Evolutionary conservation across 73 alveolate genomes (phyloP), one percentile per base, ranked within the genome.

Genomic region (Breviolum minutum): DNA sequence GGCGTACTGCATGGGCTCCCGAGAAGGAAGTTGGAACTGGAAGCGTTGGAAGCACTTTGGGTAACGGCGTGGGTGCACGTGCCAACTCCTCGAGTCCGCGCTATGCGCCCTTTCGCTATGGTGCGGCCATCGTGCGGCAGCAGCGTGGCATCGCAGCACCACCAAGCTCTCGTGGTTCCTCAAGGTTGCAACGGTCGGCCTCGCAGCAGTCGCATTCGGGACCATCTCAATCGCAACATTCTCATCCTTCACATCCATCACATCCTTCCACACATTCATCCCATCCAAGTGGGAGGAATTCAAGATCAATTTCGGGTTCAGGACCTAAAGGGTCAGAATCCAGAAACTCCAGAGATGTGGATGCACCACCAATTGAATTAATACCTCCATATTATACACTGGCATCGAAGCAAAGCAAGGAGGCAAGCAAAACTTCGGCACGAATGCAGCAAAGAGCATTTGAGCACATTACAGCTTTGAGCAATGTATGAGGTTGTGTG

Each of bases 51-150:
- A 22, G n/a, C 32, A 27, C 83, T 73, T 13, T 14, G n/a, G 83
- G 32, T 32, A 14, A 24, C 48, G 82, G 29, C 24, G 17, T 68
- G n/a, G 83, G n/a, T 27, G 83, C 83, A 14, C 94, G 26, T 26
- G 94, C 94, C 61, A 86, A 86, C 80, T 63, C 80, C 26, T 61
- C 94, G 22, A 86, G 94, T 26, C 94, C 94, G 11, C 94, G 94
- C 79, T 86, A 86, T 63, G 94, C 94, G 79, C 81, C 80, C 63
- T 63, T 86, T 16, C 94, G 94, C 80, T 86, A 86, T 26, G 94
- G 94, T 61, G 94, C 94, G 26, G 94, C 94, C 66, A 86, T 86
- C 30, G 77, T 86, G 19, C 92, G 92, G 26, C 92, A 83, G 66
- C 92, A 83, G 92, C 92, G 92, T 24, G 92, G 71, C 22, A 48